phyloP scores from a whole-genome alignment of 345 rosid genomes.

The Cardamine occulta region DNA sequence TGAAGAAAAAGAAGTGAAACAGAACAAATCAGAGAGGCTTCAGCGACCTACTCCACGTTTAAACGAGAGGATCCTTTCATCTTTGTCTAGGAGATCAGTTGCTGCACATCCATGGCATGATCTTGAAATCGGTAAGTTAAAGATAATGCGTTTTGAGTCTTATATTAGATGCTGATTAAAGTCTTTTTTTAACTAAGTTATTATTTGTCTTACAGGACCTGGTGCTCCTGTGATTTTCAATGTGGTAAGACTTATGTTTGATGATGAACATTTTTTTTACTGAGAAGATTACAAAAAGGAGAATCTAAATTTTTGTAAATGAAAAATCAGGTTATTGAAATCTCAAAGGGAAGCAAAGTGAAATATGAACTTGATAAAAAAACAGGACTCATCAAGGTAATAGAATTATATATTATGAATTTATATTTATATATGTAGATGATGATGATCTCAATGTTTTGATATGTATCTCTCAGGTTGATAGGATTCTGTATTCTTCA shows the following conservation, averaged over 20 bases:
- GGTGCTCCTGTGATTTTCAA: constrained; percentile 90
- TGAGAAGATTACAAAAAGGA: neutral
- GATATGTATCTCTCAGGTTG: constrained; percentile 61
- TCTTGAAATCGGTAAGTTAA: constrained; percentile 77
- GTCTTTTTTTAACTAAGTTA: neutral
- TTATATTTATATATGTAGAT: too few species aligned
- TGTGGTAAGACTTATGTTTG: constrained; percentile 54
- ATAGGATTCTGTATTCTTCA: constrained; percentile 89
- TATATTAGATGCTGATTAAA: too few species aligned
- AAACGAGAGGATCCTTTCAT: constrained; percentile 92
- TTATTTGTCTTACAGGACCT: constrained; percentile 61
- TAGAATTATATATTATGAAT: neutral
- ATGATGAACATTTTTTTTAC: neutral
- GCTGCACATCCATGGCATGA: constrained; percentile 99
- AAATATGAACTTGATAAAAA: constrained; percentile 98
- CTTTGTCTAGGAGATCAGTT: constrained; percentile 82
- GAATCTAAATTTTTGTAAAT: constrained; percentile 12
- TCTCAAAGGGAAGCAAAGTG: constrained; percentile 97
- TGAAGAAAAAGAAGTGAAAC: constrained; percentile 37
- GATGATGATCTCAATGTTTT: neutral
- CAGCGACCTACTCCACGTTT: constrained; percentile 59
- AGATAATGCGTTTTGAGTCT: too few species aligned
- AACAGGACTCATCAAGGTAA: constrained; percentile 94
- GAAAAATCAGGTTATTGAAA: constrained; percentile 78
- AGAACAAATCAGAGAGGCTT: constrained; percentile 25